These are phyloP conservation scores for Hanseniaspora singularis DNA, from an alignment of 805 yeast genomes.

Conservation along the genomic window DNA sequence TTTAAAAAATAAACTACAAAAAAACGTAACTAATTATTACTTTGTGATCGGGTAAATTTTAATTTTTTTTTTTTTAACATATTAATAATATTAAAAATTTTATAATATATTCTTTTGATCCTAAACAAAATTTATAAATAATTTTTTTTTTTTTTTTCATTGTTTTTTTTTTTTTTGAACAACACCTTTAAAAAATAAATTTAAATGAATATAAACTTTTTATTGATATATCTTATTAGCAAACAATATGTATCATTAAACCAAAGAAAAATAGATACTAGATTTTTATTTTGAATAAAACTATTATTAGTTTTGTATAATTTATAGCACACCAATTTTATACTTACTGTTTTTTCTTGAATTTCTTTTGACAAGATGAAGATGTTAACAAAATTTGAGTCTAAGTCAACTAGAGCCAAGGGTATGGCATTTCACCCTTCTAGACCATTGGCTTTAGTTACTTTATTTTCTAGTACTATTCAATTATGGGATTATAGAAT, in stretches of 20 bases:
- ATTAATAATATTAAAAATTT: background rate
- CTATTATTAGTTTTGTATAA: too few relatives aligned
- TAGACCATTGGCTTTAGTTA: conserved; percentile 91
- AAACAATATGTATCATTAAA: background rate
- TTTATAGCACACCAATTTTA: too few relatives aligned
- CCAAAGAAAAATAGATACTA: too few relatives aligned
- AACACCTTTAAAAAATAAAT: too few relatives aligned
- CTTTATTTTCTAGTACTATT: conserved; percentile 93
- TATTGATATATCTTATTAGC: background rate
- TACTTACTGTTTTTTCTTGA: background rate
- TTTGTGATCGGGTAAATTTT: too few relatives aligned
- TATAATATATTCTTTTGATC: too few relatives aligned
- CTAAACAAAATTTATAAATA: too few relatives aligned
- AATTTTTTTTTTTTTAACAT: background rate
- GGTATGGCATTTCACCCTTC: conserved; percentile 92
- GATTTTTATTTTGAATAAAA: too few relatives aligned
- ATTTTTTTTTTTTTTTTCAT: background rate
- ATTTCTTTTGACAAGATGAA: conserved; percentile 50
- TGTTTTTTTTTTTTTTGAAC: background rate
- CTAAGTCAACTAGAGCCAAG: conserved; percentile 94
- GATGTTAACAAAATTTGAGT: conserved; percentile 85
- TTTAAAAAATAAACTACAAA: too few relatives aligned
- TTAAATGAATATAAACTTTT: too few relatives aligned
- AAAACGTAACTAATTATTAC: too few relatives aligned
- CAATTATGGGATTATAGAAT: conserved; percentile 98